Base-by-base conservation (phyloP, 768 basidiomycete genomes). In the Russula olivacea region DNA sequence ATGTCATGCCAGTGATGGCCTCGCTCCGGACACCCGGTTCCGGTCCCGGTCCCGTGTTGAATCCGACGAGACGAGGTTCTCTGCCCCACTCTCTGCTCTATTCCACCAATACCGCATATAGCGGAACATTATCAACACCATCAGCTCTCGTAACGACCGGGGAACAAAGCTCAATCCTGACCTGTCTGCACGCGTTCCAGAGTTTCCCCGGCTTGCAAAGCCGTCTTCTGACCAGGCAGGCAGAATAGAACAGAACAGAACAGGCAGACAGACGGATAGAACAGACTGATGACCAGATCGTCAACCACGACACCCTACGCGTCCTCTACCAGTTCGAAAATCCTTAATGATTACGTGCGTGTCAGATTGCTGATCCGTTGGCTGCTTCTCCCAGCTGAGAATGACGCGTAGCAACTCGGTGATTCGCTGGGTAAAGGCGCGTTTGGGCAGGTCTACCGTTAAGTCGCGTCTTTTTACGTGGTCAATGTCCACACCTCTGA, bases 391-490 rank as follows among this genome's bases (percentile, higher is more conserved):
- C 30, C 9, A 4, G 51, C 38, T 38, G 30, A 32, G 32, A 36
- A 38, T 4, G 17, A 52, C 48, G 45, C 51, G 54, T 66, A 95
- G 93, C 94, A 98, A 94, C 83, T 98, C 52, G 94, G 93, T 21
- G 94, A 98, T 72, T 90, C 88, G 48, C 81, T 98, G n/a, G 94
- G 94, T 57, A 94, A 96, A 74, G 94, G 94, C 70, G 94, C 94
- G 54, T 94, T 93, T 71, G 94, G 92, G n/a, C 92, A 93, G 75
- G 94, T 98, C 67, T 98, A 94, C 75, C 88, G 94, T 91, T 45
- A 77, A 73, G 91, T 84, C 48, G 61, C 52, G 51, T 53, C 0
- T 28, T 23, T 28, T 21, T 48, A 15, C 36, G 47, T 19, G 47
- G 3, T 10, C 50, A 17, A 15, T 25, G 48, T 4, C 10, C 21